Base-by-base conservation (phyloP, 164 flowering plant genomes). In the Magnolia sinica region DNA sequence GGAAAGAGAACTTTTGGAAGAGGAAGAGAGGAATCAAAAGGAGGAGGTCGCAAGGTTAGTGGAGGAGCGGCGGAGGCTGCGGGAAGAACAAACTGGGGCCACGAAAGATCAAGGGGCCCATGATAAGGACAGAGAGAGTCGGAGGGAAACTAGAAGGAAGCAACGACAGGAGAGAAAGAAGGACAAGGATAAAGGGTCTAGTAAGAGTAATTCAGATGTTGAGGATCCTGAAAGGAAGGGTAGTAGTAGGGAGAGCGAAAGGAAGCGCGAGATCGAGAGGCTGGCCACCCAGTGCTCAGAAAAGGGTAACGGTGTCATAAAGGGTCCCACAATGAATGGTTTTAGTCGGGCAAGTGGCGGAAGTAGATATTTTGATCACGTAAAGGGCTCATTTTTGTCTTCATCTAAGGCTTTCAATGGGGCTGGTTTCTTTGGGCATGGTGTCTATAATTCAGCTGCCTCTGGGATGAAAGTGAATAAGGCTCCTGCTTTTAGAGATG, bases 1-100 rank as follows among this genome's bases (percentile, higher is more conserved):
- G 82, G 98, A 92, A 84, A 95, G 83, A 84, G 99, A 95, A 80
- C 86, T 89, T 72, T 77, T 89, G 83, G 99, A 93, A 84, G 96
- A 92, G 83, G 99, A 95, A 84, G 99, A 95, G 74, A 89, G 93
- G 77, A 95, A 91, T 81, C 99, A 93, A 74, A 85, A 97, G 82
- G 99, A 95, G 84, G 99, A 95, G 83, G 98, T 95, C 74, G 97
- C 99, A 37, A 87, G 92, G 81, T 80, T 95, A 79, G 98, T 95
- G 55, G 98, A 95, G 84, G 98, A 95, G 77, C 88, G 90, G 9
- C 85, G 99, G 83, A 91, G 80, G 82, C 76, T 89, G 78, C 88
- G 96, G 81, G 96, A 91, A 81, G 97, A 88, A 79, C 89, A 87
- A 73, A 73, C 77, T 78, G 96, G 86, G 82, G 89, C 89, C 72